These are phyloP conservation scores for Cornus suecica DNA, from an alignment of 148 eudicot species.

Conservation along the genomic window DNA sequence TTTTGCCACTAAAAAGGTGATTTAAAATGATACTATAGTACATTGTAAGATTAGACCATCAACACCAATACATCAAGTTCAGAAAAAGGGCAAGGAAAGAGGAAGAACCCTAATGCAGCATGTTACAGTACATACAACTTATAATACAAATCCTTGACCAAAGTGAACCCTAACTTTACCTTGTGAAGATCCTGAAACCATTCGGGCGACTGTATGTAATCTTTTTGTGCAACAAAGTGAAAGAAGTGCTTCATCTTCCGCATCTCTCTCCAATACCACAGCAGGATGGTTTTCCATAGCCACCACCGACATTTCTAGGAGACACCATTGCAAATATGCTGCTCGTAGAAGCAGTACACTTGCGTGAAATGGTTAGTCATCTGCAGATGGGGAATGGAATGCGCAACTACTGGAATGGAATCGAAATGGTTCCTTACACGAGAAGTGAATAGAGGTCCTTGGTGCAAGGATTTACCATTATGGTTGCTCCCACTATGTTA, in stretches of 20 bases:
- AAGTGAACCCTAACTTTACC: neutral
- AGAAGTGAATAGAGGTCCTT: neutral
- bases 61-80: neutral
- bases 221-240: too few species aligned
- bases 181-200: neutral
- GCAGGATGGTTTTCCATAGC: neutral
- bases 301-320: neutral
- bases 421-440: neutral
- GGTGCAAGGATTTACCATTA: neutral
- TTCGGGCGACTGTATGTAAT: neutral
- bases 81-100: neutral
- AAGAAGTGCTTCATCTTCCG: neutral
- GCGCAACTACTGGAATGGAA: neutral
- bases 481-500: neutral
- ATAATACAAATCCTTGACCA: neutral
- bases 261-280: neutral
- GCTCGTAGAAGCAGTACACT: neutral
- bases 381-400: neutral
- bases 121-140: neutral
- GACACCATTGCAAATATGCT: neutral
- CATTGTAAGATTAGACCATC: neutral
- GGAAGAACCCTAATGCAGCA: neutral
- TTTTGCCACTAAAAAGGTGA: too few species aligned
- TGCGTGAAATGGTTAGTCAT: neutral
- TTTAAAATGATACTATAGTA: neutral